These are phyloP conservation scores for Chiua sp. DNA, from an alignment of 1,284 basidiomycete genomes.

Conservation along the genomic window DNA sequence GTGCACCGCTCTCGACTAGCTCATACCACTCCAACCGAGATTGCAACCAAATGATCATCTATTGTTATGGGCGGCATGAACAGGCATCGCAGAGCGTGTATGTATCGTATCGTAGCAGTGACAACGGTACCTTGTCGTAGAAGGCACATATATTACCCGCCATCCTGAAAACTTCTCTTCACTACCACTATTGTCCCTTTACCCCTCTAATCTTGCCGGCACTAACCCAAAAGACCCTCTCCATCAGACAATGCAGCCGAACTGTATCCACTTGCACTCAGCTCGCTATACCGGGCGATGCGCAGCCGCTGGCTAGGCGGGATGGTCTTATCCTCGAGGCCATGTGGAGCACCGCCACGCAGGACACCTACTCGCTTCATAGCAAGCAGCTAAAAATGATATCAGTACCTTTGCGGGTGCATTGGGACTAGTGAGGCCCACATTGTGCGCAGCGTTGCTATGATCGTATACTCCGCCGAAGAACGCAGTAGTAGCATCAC, in stretches of 20 bases:
- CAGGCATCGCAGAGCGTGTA: conserved; percentile 14
- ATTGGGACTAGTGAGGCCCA: conserved; percentile 39
- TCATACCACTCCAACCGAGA: no score
- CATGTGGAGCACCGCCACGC: conserved; percentile 72
- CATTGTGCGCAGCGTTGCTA: conserved; percentile 90
- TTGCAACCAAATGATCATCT: background rate
- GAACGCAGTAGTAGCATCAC: conserved; percentile 91
- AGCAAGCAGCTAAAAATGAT: conserved; percentile 59
- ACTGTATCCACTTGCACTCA: conserved; percentile 45
- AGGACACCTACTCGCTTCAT: conserved; percentile 93
- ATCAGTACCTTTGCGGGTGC: conserved; percentile 21
- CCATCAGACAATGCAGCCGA: conserved; percentile 40
- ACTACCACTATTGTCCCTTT: background rate
- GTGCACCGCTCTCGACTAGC: no score
- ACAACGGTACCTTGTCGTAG: background rate
- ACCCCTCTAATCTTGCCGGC: background rate
- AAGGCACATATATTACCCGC: conserved; percentile 6
- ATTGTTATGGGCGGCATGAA: conserved; percentile 10
- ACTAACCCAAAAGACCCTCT: conserved; percentile 38
- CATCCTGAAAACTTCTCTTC: conserved; percentile 6
- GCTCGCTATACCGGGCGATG: conserved; percentile 67
- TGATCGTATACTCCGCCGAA: conserved; percentile 95
- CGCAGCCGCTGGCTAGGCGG: conserved; percentile 73
- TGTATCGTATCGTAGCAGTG: conserved; percentile 18
- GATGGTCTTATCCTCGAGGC: conserved; percentile 65